phyloP scores from a whole-genome alignment of 495 filamentous ascomycete genomes.

The Clohesyomyces aquaticus region DNA sequence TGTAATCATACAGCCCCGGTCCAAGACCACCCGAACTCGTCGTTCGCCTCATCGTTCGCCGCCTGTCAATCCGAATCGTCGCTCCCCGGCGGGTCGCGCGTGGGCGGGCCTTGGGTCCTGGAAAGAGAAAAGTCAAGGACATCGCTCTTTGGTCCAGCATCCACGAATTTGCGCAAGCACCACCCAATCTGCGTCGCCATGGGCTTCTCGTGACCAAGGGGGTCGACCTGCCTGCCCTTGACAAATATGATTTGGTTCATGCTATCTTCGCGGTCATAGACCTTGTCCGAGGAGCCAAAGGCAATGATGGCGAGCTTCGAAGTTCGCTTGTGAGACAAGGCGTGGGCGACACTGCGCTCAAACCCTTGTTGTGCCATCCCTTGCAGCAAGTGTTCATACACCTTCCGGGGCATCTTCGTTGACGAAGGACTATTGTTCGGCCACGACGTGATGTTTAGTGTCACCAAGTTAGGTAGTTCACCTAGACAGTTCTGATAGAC shows the following conservation, averaged over 20 bases:
- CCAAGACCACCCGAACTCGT: not conserved
- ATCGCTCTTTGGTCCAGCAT: slow-evolving; percentile 44
- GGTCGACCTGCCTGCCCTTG: slow-evolving; percentile 40
- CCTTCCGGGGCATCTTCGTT: slow-evolving; percentile 40
- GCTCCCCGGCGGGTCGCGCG: slow-evolving; percentile 32
- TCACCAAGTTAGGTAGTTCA: slow-evolving; percentile 43
- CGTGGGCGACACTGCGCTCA: slow-evolving; percentile 24
- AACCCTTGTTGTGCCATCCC: slow-evolving; percentile 42
- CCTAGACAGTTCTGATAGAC: slow-evolving; percentile 37
- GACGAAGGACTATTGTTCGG: slow-evolving; percentile 46
- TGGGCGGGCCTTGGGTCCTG: slow-evolving; percentile 37
- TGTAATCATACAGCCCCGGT: not conserved
- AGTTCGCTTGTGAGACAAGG: slow-evolving; percentile 15
- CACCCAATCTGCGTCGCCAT: slow-evolving; percentile 44
- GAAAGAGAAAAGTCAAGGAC: slow-evolving; percentile 45
- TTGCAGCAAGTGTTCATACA: slow-evolving; percentile 47
- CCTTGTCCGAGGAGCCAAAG: slow-evolving; percentile 47
- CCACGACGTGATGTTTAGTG: slow-evolving; percentile 50
- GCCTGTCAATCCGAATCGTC: slow-evolving; percentile 35
- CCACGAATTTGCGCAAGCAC: slow-evolving; percentile 46
- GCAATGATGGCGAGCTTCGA: slow-evolving; percentile 46
- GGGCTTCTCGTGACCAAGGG: slow-evolving; percentile 40
- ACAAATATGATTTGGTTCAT: slow-evolving; percentile 49
- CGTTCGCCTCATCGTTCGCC: no score
- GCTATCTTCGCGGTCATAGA: slow-evolving; percentile 48